phyloP scores from a whole-genome alignment of 2,329 filamentous ascomycete genomes.

The Epichloe gansuensis region DNA sequence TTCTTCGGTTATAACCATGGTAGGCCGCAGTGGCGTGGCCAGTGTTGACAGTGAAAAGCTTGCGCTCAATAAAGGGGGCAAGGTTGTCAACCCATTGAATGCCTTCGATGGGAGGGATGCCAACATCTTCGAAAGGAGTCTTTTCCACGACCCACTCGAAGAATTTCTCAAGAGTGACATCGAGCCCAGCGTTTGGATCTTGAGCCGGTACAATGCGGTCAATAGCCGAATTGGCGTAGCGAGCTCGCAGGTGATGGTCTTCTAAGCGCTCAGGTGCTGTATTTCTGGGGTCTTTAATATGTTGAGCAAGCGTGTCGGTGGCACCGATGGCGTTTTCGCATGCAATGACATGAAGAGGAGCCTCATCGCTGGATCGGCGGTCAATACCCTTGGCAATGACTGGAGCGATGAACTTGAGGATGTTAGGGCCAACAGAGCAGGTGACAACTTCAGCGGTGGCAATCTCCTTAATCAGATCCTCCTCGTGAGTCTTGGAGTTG shows the following conservation, averaged over 20 bases:
- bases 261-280: conserved; percentile 55
- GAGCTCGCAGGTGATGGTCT: conserved; percentile 60
- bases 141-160: conserved; percentile 97
- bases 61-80: conserved; percentile 93
- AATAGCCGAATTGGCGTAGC: conserved; percentile 95
- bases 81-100: conserved; percentile 91
- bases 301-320: conserved; percentile 72
- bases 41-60: conserved; percentile 99
- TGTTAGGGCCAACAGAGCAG: conserved; percentile 91
- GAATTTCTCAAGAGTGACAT: conserved; percentile 96
- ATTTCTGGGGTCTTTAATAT: conserved; percentile 66
- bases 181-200: conserved; percentile 63
- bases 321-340: conserved; percentile 97
- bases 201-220: conserved; percentile 96
- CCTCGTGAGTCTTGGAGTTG: conserved; percentile 82
- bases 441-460: conserved; percentile 82
- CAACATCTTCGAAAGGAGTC: conserved; percentile 63
- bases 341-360: conserved; percentile 81
- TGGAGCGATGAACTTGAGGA: conserved; percentile 92
- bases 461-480: conserved; percentile 73
- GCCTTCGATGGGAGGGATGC: conserved; percentile 62
- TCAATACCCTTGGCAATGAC: conserved; percentile 92
- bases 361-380: conserved; percentile 47
- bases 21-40: conserved; percentile 93
- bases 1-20: conserved; percentile 78